Evolutionary conservation across 73 alveolate species (phyloP).

Genomic region (Blepharisma japonicum): DNA sequence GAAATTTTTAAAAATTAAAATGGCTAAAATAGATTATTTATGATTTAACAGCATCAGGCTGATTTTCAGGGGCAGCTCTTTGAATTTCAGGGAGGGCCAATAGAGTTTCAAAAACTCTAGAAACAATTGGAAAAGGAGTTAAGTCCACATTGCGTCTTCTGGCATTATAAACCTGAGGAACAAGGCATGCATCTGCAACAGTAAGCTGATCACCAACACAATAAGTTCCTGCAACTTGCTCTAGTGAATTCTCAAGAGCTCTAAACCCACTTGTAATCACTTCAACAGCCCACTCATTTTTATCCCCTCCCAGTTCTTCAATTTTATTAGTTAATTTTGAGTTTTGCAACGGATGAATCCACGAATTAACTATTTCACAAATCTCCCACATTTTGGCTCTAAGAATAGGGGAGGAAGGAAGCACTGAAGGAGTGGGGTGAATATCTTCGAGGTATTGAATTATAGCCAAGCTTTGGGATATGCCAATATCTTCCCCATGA

Average conservation of each 20-base stretch:
- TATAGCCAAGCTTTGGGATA: not conserved
- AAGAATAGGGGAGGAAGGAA: conserved; percentile 46
- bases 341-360: conserved; percentile 66
- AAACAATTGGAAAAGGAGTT: conserved; percentile 41
- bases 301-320: conserved; percentile 41
- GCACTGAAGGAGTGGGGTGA: conserved; percentile 42
- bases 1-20: too few relatives aligned
- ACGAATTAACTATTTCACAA: conserved; percentile 56
- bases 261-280: conserved; percentile 52
- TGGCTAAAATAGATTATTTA: too few relatives aligned
- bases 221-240: conserved; percentile 54
- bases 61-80: conserved; percentile 49
- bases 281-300: conserved; percentile 45
- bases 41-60: conserved; percentile 48
- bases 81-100: conserved; percentile 37
- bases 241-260: conserved; percentile 27
- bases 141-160: conserved; percentile 45
- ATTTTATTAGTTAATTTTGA: conserved; percentile 34
- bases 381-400: conserved; percentile 46
- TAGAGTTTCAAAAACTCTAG: conserved; percentile 37
- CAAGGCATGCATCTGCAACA: conserved; percentile 61
- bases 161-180: conserved; percentile 58
- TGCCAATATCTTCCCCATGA: not conserved
- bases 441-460: conserved; percentile 3
- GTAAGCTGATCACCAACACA: conserved; percentile 64